phyloP scores from a whole-genome alignment of 108 stramenopile genomes.

The Skeletonema marinoi region DNA sequence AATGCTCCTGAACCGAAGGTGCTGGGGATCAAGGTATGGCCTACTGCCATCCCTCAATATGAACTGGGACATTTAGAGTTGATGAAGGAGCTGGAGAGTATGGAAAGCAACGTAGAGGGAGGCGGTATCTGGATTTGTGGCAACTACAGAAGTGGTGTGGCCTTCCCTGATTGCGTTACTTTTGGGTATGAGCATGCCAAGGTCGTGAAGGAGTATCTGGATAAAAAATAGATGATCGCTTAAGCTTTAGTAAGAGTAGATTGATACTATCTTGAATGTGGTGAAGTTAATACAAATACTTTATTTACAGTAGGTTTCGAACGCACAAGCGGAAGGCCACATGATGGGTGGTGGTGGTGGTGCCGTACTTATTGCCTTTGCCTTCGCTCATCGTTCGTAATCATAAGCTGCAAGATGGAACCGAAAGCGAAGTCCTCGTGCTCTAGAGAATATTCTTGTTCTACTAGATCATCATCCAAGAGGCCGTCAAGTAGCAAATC shows the following conservation, averaged over 20 bases:
- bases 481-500: too few relatives aligned
- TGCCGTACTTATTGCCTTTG: too few relatives aligned
- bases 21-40: conserved; percentile 89
- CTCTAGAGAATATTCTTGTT: too few relatives aligned
- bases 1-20: conserved; percentile 87
- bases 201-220: conserved; percentile 65
- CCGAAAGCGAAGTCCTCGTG: too few relatives aligned
- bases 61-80: conserved; percentile 81
- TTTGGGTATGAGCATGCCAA: conserved; percentile 92
- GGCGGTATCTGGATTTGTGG: conserved; percentile 89
- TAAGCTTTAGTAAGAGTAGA: neutral
- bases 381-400: too few relatives aligned
- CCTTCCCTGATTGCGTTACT: conserved; percentile 94
- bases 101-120: conserved; percentile 39
- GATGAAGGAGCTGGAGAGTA: conserved; percentile 60
- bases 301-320: too few relatives aligned
- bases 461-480: too few relatives aligned
- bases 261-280: too few relatives aligned
- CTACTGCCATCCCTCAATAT: conserved; percentile 95
- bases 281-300: too few relatives aligned
- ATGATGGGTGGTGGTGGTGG: neutral
- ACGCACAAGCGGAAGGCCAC: too few relatives aligned
- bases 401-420: too few relatives aligned
- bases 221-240: conserved; percentile 2
- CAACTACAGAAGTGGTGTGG: conserved; percentile 94